A percentile compares a stretch with the other conserved stretches of the same genome.
Conservation (phyloP, 108 stramenopile genomes). For the Skeletonema costatum region DNA sequence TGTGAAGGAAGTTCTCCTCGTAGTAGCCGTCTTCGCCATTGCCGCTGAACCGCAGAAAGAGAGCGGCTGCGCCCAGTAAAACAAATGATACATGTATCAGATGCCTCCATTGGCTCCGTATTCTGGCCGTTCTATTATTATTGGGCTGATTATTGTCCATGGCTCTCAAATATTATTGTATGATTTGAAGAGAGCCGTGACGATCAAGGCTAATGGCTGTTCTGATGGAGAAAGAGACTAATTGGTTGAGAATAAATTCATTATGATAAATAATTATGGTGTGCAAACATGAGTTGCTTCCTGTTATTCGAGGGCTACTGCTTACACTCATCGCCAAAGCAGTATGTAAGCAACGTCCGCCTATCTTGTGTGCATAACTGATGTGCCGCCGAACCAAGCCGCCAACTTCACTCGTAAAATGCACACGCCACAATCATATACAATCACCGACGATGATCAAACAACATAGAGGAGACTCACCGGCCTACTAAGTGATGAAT, state of each 20-base stretch:
- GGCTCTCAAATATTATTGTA: not conserved
- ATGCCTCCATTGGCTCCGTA: not conserved
- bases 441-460: too few relatives aligned
- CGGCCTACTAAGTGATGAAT: too few relatives aligned
- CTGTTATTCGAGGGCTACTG: too few relatives aligned
- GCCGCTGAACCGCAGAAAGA: not conserved
- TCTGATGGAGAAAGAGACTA: not conserved
- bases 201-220: not conserved
- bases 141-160: not conserved
- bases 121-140: not conserved
- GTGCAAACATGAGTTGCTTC: too few relatives aligned
- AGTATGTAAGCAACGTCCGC: too few relatives aligned
- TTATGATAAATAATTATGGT: not conserved
- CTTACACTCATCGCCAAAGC: too few relatives aligned
- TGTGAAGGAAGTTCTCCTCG: not conserved
- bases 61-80: not conserved
- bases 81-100: not conserved
- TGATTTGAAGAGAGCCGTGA: not conserved
- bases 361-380: too few relatives aligned
- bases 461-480: too few relatives aligned
- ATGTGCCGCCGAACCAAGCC: too few relatives aligned
- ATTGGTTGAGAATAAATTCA: not conserved
- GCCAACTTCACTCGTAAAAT: too few relatives aligned
- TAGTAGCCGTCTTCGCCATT: not conserved
- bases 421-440: too few relatives aligned